Evolutionary conservation across 768 basidiomycete species (phyloP), one percentile per base, ranked within the genome.

Genomic region (Termitomyces sp.): DNA sequence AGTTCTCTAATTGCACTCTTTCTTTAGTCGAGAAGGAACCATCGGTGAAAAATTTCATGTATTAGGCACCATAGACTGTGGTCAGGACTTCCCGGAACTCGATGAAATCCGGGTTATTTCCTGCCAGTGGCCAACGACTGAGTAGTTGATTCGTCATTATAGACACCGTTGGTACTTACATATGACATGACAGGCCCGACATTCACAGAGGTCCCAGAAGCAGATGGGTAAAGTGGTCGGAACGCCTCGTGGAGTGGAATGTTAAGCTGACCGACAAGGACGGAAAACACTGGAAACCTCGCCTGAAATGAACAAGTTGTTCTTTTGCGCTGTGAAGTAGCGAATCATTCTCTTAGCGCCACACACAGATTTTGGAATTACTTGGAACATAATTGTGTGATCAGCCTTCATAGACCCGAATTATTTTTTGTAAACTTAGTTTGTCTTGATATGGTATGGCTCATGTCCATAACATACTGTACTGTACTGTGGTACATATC

Each of bases 151-250:
- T 42, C 24, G n/a, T 35, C 28, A 26, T 30, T 18, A 7, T n/a
- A 28, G 9, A 13, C 7, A 9, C 13, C 5, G 8, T 46, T 18
- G 24, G 36, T n/a, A 35, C 55, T 49, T 38, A 49, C 26, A 33
- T 6, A 10, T 20, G 38, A 44, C 26, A 42, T 40, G 9, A 22
- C 20, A 58, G 57, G 33, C 56, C 42, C 24, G 56, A 57, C 2
- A 52, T 58, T 33, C 9, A 30, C 10, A 52, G 32, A 24, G 54
- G 54, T 5, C 54, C 54, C 4, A 56, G 35, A 56, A 58, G 57
- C 36, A 36, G 35, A 12, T 58, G 57, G 57, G 57, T 58, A 6
- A 51, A 45, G 7, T 58, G 57, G 57, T 49, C 57, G 8, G 57
- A 58, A 24, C 44, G 57, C 33, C 50, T 58, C 32, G 10, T 58